Base-by-base conservation (phyloP, 2,329 filamentous ascomycete species). In the Juglanconis sp. region DNA sequence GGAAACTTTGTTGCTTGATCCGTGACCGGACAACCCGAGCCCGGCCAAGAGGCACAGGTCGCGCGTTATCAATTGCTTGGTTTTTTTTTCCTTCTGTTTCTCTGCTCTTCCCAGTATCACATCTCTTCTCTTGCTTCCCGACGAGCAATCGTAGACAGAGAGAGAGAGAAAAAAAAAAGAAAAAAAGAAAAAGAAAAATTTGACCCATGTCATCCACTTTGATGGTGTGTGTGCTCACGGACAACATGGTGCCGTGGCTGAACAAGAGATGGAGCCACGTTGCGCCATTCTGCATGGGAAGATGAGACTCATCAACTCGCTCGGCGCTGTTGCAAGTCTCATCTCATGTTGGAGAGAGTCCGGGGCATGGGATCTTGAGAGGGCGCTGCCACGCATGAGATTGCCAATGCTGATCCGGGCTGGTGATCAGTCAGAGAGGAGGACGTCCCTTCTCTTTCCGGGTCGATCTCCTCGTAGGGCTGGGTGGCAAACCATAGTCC, bases 171-270 rank as follows among this genome's bases (percentile, higher is more conserved):
- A 34, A 11, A 11, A 42, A 7, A 47, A 50, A 7, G 4, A 15
- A 13, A 32, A n/a, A 48, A 3, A 40, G 44, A 13, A 52, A 51
- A 32, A 34, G 2, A 15, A 24, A 3, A 49, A 24, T n/a, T n/a
- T n/a, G n/a, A n/a, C n/a, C n/a, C n/a, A n/a, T n/a, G n/a, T n/a
- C n/a, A n/a, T n/a, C n/a, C n/a, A n/a, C n/a, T n/a, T n/a, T n/a
- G n/a, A n/a, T n/a, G n/a, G n/a, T n/a, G n/a, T n/a, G n/a, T n/a
- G n/a, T n/a, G n/a, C n/a, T n/a, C n/a, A n/a, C n/a, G n/a, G n/a
- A n/a, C n/a, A n/a, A n/a, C n/a, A n/a, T n/a, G n/a, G 38, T 36
- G 34, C 63, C 57, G 61, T 64, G 42, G 62, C 50, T 10, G 49
- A 30, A 9, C n/a, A 35, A 15, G 11, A 38, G 11, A 49, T 49